Base-by-base conservation (phyloP, 257 asterid genomes). In the Echium plantagineum region DNA sequence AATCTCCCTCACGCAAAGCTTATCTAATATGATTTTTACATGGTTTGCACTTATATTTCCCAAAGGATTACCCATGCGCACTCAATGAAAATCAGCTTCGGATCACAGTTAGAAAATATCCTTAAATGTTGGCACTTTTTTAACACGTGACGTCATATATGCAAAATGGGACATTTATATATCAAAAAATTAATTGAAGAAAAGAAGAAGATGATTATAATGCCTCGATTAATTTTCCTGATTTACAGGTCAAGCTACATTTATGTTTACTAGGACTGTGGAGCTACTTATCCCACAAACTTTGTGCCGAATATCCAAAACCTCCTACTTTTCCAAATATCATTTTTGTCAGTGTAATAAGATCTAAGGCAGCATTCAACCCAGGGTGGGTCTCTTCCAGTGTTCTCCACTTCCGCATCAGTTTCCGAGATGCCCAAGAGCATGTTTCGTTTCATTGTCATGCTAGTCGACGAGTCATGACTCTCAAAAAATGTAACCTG, bases 361-460 rank as follows among this genome's bases (percentile, higher is more conserved):
- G 95, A 84, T 60, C 62, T 71, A 71, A 89, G 58, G 79, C 95
- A 89, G 67, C 85, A 78, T 49, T 76, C 75, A 24, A 84, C 56
- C 94, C 97, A 90, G 9, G 88, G 89, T 21, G 94, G 97, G 66
- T 76, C 77, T 74, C 90, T 77, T 10, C 77, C 24, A 32, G 46
- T 68, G 56, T 20, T 58, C 24, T 62, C 62, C 57, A 12, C 21
- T 59, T 60, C 74, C 19, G 58, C 57, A 18, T 61, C 72, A 38
- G 46, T 73, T 35, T 64, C 75, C 9, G 69, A 58, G 59, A 72
- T 51, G 60, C 95, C 97, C 52, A 89, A 85, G 82, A 89, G 66
- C 67, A 49, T 17, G 61, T 81, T 63, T 65, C 82, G 73, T 74
- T 64, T 86, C 73, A 42, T 69, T 2, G 63, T 74, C 72, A 84